phyloP scores from a whole-genome alignment of 345 rosid genomes.

The Eucalyptus lansdowneana region DNA sequence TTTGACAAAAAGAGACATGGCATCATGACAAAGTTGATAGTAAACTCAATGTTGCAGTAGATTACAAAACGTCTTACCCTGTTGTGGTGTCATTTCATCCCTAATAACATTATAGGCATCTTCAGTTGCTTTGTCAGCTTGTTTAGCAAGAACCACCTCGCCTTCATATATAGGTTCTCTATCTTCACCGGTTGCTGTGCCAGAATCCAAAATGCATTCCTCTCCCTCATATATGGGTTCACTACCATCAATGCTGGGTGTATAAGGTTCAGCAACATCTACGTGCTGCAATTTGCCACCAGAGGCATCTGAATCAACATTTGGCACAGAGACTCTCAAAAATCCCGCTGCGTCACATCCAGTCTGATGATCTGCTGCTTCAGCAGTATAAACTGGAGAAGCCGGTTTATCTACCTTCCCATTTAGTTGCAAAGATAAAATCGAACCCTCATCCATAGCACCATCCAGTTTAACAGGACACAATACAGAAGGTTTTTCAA shows the following conservation, averaged over 20 bases:
- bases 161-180: constrained; percentile 96
- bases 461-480: constrained; percentile 7
- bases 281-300: constrained; percentile 27
- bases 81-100: constrained; percentile 56
- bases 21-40: not conserved
- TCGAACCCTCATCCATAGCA: not conserved
- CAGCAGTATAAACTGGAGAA: constrained; percentile 6
- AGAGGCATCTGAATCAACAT: constrained; percentile 39
- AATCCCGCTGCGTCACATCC: constrained; percentile 3
- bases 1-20: not conserved
- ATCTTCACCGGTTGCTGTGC: constrained; percentile 33
- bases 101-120: constrained; percentile 21
- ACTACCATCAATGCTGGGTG: constrained; percentile 53
- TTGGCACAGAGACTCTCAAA: constrained; percentile 6
- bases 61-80: constrained; percentile 33
- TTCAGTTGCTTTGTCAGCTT: constrained; percentile 37
- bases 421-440: not conserved
- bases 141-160: constrained; percentile 81
- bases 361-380: constrained; percentile 17
- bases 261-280: constrained; percentile 32
- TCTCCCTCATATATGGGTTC: constrained; percentile 98
- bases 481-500: constrained; percentile 8
- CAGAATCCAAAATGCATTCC: constrained; percentile 75
- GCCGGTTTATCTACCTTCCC: constrained; percentile 6
- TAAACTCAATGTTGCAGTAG: not conserved